Evolutionary conservation across 2,329 filamentous ascomycete genomes (phyloP).

Genomic region (Paracorniculantispora psalliotae): DNA sequence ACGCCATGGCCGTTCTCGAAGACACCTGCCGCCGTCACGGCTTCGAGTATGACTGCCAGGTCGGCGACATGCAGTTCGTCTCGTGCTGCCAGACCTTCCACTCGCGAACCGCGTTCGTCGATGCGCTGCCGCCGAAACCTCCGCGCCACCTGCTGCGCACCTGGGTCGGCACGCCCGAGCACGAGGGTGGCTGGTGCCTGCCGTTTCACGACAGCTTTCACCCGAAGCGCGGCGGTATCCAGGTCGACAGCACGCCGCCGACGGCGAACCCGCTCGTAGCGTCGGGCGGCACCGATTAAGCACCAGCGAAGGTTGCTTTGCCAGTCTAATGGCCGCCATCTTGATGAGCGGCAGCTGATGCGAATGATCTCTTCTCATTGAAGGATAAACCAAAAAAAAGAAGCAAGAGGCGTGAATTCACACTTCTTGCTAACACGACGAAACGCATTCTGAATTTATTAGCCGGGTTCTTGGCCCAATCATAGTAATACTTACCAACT

Average conservation of each 20-base stretch:
- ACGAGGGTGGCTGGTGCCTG: constrained; percentile 78
- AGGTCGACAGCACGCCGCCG: constrained; percentile 76
- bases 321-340: no score
- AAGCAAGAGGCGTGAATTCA: background rate
- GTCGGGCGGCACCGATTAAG: constrained; percentile 7
- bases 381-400: background rate
- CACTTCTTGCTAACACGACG: background rate
- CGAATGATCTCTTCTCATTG: background rate
- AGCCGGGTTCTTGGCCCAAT: constrained; percentile 9
- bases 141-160: constrained; percentile 75
- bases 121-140: constrained; percentile 59
- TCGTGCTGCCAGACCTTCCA: constrained; percentile 14
- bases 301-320: no score
- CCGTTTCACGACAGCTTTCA: constrained; percentile 76
- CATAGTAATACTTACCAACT: background rate
- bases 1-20: constrained; percentile 58
- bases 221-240: constrained; percentile 84
- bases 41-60: constrained; percentile 38
- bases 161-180: constrained; percentile 78
- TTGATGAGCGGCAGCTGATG: no score
- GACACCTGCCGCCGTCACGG: constrained; percentile 57
- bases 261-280: constrained; percentile 40
- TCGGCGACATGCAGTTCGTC: constrained; percentile 75
- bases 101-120: constrained; percentile 23
- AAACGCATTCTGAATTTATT: background rate